phyloP scores from a whole-genome alignment of 2,329 filamentous ascomycete species.

The Trichoderma endophyticum region DNA sequence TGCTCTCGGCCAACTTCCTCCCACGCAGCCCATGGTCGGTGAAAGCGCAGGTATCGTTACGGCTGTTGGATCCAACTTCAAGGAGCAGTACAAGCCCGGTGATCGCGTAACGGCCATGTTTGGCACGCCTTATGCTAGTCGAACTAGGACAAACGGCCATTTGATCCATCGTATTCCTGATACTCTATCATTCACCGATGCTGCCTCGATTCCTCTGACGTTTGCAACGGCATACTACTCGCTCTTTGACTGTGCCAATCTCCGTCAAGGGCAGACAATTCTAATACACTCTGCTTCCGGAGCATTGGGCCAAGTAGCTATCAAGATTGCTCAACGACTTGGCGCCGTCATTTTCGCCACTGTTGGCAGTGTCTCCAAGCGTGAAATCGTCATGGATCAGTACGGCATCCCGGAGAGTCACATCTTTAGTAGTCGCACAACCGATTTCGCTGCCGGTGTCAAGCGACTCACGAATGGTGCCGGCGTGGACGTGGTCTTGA shows the following conservation, averaged over 20 bases:
- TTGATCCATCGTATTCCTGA: background rate
- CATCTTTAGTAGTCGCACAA: slow-evolving; percentile 10
- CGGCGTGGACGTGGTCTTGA: slow-evolving; percentile 35
- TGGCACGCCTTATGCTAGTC: slow-evolving; percentile 7
- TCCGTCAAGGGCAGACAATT: slow-evolving; percentile 23
- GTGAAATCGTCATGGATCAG: background rate
- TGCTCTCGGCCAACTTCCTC: slow-evolving; percentile 33
- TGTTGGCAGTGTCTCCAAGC: background rate
- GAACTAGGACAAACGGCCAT: background rate
- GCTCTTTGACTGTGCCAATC: slow-evolving; percentile 23
- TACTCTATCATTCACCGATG: background rate
- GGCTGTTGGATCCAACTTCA: slow-evolving; percentile 30
- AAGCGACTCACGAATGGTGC: background rate
- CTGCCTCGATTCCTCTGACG: slow-evolving; percentile 5
- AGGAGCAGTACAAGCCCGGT: slow-evolving; percentile 23
- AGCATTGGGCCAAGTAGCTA: slow-evolving; percentile 35
- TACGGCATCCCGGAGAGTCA: slow-evolving; percentile 3
- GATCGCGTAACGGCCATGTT: slow-evolving; percentile 8
- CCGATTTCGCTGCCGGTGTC: background rate
- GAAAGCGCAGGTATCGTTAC: slow-evolving; percentile 34
- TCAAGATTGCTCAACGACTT: slow-evolving; percentile 31
- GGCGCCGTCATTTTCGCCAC: background rate
- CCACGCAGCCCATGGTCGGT: slow-evolving; percentile 29
- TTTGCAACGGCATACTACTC: slow-evolving; percentile 23
- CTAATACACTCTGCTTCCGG: slow-evolving; percentile 27